A percentile compares a stretch with the other conserved stretches of the same genome.
These are phyloP conservation scores for Sindora glabra DNA, from an alignment of 306 rosid species.

Conservation along the genomic window DNA sequence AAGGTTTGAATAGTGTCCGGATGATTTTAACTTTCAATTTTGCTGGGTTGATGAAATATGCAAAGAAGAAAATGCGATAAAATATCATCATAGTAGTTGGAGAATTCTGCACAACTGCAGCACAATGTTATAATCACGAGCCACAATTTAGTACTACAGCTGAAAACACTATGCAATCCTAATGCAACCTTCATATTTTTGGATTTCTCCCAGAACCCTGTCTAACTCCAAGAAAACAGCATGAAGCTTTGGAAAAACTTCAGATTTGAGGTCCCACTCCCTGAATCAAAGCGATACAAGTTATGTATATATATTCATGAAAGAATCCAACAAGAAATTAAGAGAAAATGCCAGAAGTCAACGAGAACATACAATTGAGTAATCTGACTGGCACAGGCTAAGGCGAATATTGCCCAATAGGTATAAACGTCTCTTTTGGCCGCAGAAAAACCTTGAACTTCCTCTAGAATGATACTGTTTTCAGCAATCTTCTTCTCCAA, in stretches of 20 bases:
- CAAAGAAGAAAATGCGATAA: too few relatives aligned
- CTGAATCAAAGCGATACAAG: background rate
- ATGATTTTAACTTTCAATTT: too few relatives aligned
- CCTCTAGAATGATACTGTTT: background rate
- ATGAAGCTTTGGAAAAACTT: background rate
- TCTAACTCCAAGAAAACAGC: background rate
- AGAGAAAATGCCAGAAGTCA: background rate
- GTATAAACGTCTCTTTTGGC: conserved; percentile 26
- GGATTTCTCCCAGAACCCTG: background rate
- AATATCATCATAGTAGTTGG: too few relatives aligned
- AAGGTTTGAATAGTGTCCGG: too few relatives aligned
- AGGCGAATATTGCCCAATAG: conserved; percentile 34
- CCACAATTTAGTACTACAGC: too few relatives aligned
- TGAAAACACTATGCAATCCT: too few relatives aligned
- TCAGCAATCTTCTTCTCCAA: conserved; percentile 11
- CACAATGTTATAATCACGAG: too few relatives aligned
- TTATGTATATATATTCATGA: too few relatives aligned
- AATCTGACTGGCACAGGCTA: conserved; percentile 31
- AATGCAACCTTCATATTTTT: background rate
- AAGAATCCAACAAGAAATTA: background rate
- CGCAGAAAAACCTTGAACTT: conserved; percentile 22
- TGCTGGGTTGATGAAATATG: too few relatives aligned
- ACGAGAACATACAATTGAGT: background rate
- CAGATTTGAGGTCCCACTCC: background rate
- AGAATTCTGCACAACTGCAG: too few relatives aligned